Conservation (phyloP, 106 monocot genomes). For the Acorus gramineus region DNA sequence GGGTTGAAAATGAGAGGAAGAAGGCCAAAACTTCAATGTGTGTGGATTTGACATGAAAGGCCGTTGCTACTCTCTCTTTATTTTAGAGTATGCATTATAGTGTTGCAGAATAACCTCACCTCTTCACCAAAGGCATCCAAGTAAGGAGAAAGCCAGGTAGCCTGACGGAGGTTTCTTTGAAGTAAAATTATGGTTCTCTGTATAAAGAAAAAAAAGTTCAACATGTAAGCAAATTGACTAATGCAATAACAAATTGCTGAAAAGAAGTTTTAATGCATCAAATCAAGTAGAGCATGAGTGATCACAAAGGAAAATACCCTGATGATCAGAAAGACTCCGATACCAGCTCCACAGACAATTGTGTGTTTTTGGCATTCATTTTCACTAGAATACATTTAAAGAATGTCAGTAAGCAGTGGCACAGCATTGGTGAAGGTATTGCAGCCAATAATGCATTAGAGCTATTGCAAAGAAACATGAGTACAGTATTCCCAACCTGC, state of each 20-base stretch:
- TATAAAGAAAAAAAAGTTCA: slow-evolving; percentile 6
- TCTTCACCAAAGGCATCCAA: slow-evolving; percentile 97
- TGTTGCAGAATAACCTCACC: slow-evolving; percentile 27
- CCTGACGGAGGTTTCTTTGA: slow-evolving; percentile 60
- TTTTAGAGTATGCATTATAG: too few species aligned
- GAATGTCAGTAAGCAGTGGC: background rate
- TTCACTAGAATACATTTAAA: slow-evolving; percentile 25
- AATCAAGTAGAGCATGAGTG: background rate
- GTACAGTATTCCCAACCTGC: slow-evolving; percentile 32
- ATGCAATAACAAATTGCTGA: background rate
- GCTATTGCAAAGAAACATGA: background rate
- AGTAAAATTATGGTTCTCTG: slow-evolving; percentile 80
- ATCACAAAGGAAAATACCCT: slow-evolving; percentile 36
- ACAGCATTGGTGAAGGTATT: too few species aligned
- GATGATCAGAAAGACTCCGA: slow-evolving; percentile 80
- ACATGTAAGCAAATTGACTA: slow-evolving; percentile 1
- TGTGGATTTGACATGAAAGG: too few species aligned
- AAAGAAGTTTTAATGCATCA: background rate
- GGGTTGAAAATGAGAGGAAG: background rate
- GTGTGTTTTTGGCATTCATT: slow-evolving; percentile 74
- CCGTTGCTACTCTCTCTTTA: too few species aligned
- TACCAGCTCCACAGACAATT: slow-evolving; percentile 66
- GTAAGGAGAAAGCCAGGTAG: slow-evolving; percentile 87
- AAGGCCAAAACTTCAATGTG: too few species aligned
- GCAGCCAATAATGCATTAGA: background rate